Conservation (phyloP, 2,329 filamentous ascomycete species). For the Chaetomium sp. region DNA sequence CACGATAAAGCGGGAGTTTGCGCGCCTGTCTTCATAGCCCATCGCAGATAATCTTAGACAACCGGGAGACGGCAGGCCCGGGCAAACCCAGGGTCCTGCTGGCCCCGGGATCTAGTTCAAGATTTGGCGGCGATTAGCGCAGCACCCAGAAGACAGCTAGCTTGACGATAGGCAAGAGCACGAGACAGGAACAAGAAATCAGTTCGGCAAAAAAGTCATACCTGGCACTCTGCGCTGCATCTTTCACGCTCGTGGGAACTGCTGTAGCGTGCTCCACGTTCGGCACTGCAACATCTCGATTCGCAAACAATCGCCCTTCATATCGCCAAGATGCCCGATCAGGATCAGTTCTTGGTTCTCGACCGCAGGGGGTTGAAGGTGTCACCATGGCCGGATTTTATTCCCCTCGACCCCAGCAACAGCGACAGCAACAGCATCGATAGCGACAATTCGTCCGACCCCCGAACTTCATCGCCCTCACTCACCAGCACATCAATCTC, state of each 20-base stretch:
- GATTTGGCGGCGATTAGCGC: constrained; percentile 55
- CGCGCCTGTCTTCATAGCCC: constrained; percentile 45
- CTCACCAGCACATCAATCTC: constrained; percentile 11
- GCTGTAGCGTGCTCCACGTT: constrained; percentile 39
- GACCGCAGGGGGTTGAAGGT: background rate
- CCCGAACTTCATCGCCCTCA: background rate
- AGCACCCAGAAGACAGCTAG: constrained; percentile 57
- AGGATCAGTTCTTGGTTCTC: background rate
- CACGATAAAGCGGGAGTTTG: constrained; percentile 36
- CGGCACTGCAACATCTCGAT: constrained; percentile 15
- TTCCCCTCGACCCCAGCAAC: constrained; percentile 21
- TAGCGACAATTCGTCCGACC: constrained; percentile 6
- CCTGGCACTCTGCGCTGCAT: constrained; percentile 46
- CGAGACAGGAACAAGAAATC: constrained; percentile 40
- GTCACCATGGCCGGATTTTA: constrained; percentile 16
- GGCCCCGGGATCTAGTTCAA: constrained; percentile 47
- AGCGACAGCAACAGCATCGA: constrained; percentile 19
- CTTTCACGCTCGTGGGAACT: constrained; percentile 44
- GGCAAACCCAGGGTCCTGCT: constrained; percentile 3
- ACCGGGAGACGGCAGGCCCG: constrained; percentile 35
- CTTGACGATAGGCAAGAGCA: constrained; percentile 69
- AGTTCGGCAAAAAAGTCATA: constrained; percentile 36
- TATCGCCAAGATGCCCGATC: constrained; percentile 15
- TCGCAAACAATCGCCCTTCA: constrained; percentile 4
- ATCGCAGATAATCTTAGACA: constrained; percentile 47